phyloP scores from a whole-genome alignment of 1,139 yeast genomes.

The Scheffersomyces lignicola region DNA sequence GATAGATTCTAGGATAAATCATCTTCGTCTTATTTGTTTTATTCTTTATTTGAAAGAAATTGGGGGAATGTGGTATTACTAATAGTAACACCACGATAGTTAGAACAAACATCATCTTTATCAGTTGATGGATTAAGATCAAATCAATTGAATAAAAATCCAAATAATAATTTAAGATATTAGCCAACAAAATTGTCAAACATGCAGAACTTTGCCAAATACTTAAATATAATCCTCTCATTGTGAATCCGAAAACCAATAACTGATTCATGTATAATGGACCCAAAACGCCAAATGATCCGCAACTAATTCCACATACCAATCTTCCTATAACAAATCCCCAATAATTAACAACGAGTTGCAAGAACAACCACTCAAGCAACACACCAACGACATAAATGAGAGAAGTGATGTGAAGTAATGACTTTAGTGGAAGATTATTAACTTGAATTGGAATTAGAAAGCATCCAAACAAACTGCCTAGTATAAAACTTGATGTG shows the following conservation, averaged over 20 bases:
- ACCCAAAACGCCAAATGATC: constrained; percentile 25
- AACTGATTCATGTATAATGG: constrained; percentile 28
- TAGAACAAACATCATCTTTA: constrained; percentile 11
- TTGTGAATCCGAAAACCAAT: constrained; percentile 13
- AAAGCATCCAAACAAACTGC: constrained; percentile 29
- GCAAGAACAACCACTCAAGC: constrained; percentile 14
- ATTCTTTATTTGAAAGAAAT: constrained; percentile 5
- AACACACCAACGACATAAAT: constrained; percentile 18
- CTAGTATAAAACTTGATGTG: constrained; percentile 28
- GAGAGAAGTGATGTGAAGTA: constrained; percentile 10
- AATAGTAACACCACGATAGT: constrained; percentile 9
- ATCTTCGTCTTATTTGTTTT: background rate
- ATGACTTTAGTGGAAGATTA: constrained; percentile 6
- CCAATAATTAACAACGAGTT: constrained; percentile 9
- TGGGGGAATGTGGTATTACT: constrained; percentile 14
- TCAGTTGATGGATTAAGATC: constrained; percentile 3
- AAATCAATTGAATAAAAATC: constrained; percentile 6
- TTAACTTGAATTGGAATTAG: constrained; percentile 12
- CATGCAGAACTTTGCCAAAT: constrained; percentile 27
- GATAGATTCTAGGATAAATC: constrained; percentile 3
- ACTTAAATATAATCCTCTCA: constrained; percentile 20
- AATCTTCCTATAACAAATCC: constrained; percentile 22
- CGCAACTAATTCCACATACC: constrained; percentile 26
- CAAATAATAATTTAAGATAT: constrained; percentile 11
- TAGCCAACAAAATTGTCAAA: constrained; percentile 22